phyloP scores from a whole-genome alignment of 257 asterid species.

The Leonotis leonurus region DNA sequence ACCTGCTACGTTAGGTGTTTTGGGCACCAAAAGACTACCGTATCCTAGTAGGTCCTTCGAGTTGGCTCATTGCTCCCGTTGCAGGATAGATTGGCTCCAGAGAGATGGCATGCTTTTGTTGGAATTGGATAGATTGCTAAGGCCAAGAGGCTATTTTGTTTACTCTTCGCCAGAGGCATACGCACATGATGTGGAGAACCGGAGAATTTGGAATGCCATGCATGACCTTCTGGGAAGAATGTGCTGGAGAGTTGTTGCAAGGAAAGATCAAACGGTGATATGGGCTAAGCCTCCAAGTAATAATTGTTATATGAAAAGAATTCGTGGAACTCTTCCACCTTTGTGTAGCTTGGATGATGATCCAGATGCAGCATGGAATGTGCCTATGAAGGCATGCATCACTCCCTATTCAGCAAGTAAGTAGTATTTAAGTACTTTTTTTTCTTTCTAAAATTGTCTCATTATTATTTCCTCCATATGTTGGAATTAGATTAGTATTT shows the following conservation, averaged over 20 bases:
- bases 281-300: slow-evolving; percentile 89
- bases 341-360: slow-evolving; percentile 71
- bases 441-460: neutral
- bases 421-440: too few relatives aligned
- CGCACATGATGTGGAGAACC: slow-evolving; percentile 71
- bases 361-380: slow-evolving; percentile 81
- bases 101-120: slow-evolving; percentile 84
- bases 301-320: slow-evolving; percentile 65
- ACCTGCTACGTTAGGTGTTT: slow-evolving; percentile 79
- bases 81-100: slow-evolving; percentile 97
- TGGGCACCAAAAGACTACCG: slow-evolving; percentile 85
- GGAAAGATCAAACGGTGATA: slow-evolving; percentile 77
- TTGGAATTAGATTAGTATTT: too few relatives aligned
- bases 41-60: slow-evolving; percentile 95
- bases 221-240: slow-evolving; percentile 62
- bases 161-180: slow-evolving; percentile 95
- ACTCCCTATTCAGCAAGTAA: slow-evolving; percentile 70
- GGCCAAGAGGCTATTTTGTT: slow-evolving; percentile 93
- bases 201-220: slow-evolving; percentile 78
- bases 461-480: too few relatives aligned
- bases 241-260: slow-evolving; percentile 89
- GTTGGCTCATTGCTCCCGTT: slow-evolving; percentile 89
- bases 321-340: slow-evolving; percentile 51
- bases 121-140: slow-evolving; percentile 81
- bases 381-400: slow-evolving; percentile 84